Evolutionary conservation across 441 rosid species (phyloP), one percentile per base, ranked within the genome.

Genomic region (Oxalis stricta): DNA sequence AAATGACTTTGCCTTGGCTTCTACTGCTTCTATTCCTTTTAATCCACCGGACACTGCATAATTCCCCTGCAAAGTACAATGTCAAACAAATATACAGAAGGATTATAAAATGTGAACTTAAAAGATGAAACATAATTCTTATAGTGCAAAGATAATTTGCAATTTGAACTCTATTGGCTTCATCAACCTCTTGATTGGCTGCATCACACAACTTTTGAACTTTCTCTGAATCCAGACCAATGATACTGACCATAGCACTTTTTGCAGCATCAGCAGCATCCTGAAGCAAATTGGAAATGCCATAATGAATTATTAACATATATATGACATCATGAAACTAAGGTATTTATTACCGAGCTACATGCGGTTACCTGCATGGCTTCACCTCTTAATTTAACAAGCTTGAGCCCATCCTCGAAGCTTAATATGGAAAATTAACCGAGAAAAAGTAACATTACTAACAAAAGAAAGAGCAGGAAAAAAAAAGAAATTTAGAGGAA

Each of bases 11-110:
- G 96, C 96, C 58, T 81, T 84, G 15, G 94, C 94, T 65, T 91
- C 94, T 43, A 92, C 86, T 44, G 63, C 92, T 62, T 92, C 97
- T 22, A 86, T 68, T 56, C 97, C 96, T 55, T 79, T 79, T 16
- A 84, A 60, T 47, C 96, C 99, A 20, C 96, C 99, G 46, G 97
- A 92, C 2, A 92, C 95, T 35, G 92, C 95, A 59, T 87, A 92
- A 53, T 92, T 92, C 23, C 99, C 97, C 99, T n/a, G n/a, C n/a
- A n/a, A n/a, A n/a, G 55, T 12, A 34, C 45, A 32, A 60, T 5
- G 2, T 21, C 13, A 44, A n/a, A n/a, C n/a, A n/a, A n/a, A n/a
- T n/a, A n/a, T n/a, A n/a, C n/a, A n/a, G n/a, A n/a, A n/a, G n/a
- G n/a, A n/a, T n/a, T n/a, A n/a, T n/a, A n/a, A n/a, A n/a, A n/a